Conservation (phyloP, 805 yeast species). For the Isabelozyma rhagii region DNA sequence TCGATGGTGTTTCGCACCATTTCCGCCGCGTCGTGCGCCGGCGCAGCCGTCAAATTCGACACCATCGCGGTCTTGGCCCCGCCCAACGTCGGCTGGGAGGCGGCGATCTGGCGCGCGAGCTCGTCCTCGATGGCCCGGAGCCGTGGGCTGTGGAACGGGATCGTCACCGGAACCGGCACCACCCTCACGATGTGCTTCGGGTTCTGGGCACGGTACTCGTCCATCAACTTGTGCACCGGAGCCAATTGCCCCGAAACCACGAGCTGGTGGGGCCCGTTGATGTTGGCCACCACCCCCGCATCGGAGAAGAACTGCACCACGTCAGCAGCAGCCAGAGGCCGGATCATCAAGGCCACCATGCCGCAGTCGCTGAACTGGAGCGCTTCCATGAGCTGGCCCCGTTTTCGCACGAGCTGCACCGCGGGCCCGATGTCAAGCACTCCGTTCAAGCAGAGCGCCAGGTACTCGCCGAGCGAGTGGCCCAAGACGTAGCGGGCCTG, state of each 20-base stretch:
- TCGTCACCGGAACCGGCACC: slow-evolving; percentile 38
- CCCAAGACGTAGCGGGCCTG: slow-evolving; percentile 31
- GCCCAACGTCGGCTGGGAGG: background rate
- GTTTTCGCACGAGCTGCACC: slow-evolving; percentile 38
- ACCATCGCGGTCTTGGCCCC: slow-evolving; percentile 30
- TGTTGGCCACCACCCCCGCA: slow-evolving; percentile 42
- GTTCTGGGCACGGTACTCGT: slow-evolving; percentile 9
- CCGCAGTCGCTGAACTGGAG: slow-evolving; percentile 20
- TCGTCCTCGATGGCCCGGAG: slow-evolving; percentile 35
- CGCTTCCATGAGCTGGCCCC: slow-evolving; percentile 44
- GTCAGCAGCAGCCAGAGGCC: slow-evolving; percentile 15
- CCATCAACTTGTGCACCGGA: slow-evolving; percentile 20
- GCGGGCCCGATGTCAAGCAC: slow-evolving; percentile 29
- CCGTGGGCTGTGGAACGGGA: slow-evolving; percentile 49
- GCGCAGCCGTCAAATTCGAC: slow-evolving; percentile 32
- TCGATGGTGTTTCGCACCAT: slow-evolving; percentile 28
- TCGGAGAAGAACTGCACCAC: slow-evolving; percentile 15
- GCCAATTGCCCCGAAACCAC: slow-evolving; percentile 41
- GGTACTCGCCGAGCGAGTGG: slow-evolving; percentile 52
- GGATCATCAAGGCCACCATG: slow-evolving; percentile 35
- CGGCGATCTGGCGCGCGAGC: slow-evolving; percentile 18
- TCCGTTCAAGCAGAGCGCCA: slow-evolving; percentile 40
- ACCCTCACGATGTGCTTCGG: slow-evolving; percentile 19
- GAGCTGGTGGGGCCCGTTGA: slow-evolving; percentile 41
- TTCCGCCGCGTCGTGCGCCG: slow-evolving; percentile 9